Evolutionary conservation across 2,329 filamentous ascomycete genomes (phyloP), one percentile per base, ranked within the genome.

Genomic region (Fusarium fracticaudum): DNA sequence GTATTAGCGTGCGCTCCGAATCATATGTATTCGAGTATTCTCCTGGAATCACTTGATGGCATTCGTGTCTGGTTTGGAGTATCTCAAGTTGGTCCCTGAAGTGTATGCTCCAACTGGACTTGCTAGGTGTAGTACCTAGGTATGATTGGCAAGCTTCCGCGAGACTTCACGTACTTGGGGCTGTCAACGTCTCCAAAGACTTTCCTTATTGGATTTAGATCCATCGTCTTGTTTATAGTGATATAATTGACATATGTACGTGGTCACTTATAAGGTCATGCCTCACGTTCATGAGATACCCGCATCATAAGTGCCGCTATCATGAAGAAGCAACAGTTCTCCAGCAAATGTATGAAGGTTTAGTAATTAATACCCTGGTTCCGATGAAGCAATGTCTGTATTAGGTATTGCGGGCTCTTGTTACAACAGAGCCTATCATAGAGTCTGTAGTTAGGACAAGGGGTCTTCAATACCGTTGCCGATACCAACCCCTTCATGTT

Each of bases 371-470:
- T n/a, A 50, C 60, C 51, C 60, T 65, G 55, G 60, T 18, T 54
- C 44, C 7, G 38, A 29, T 72, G 71, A 55, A 64, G 55, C 38
- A 54, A 59, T 48, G 60, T 55, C 51, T 72, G 35, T 50, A 33
- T 64, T 51, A 35, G 33, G 33, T 35, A 33, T 55, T 51, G 54
- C 54, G 29, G 67, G 40, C 44, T 67, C 57, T 66, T 65, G n/a
- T 55, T 53, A 60, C 48, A 77, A 35, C 63, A 77, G 76, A 75
- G 57, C 74, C 76, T 78, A 76, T 78, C 71, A 54, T 38, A 38
- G 24, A 17, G 9, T 7, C 5, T n/a, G 60, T 64, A 63, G 64
- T 48, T 59, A 69, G 53, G 69, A 67, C 68, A 77, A 64, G 69
- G 74, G 64, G 38, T 61, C 58, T 29, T 61, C 51, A 35, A 67